phyloP scores from a whole-genome alignment of 1,284 basidiomycete species.

The Gymnopus androsaceus region DNA sequence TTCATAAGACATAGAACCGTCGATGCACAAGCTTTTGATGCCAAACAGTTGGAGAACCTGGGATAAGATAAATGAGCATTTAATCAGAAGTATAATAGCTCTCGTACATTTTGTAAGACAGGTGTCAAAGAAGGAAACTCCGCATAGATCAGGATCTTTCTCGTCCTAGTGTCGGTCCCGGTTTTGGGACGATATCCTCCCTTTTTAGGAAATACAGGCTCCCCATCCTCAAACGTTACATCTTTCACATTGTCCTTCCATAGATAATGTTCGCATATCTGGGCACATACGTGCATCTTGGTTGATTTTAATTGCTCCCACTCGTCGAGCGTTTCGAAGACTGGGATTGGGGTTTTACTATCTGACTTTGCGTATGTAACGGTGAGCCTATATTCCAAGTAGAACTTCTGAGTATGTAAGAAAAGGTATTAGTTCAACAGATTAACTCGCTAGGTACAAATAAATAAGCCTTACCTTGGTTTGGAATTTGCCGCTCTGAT shows the following conservation, averaged over 20 bases:
- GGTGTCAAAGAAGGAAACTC: constrained; percentile 22
- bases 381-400: constrained; percentile 20
- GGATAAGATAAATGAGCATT: background rate
- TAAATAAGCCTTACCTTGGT: constrained; percentile 22
- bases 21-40: background rate
- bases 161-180: background rate
- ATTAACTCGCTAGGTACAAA: too few species aligned
- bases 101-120: constrained; percentile 22
- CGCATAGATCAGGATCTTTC: constrained; percentile 23
- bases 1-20: constrained; percentile 5
- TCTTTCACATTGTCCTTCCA: constrained; percentile 16
- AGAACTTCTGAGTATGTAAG: constrained; percentile 21
- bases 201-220: background rate
- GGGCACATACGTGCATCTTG: constrained; percentile 22
- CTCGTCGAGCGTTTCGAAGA: constrained; percentile 20
- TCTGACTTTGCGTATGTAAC: constrained; percentile 21
- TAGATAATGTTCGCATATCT: constrained; percentile 17
- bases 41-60: constrained; percentile 7
- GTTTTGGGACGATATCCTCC: background rate
- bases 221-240: background rate
- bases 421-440: constrained; percentile 3
- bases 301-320: constrained; percentile 24
- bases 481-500: constrained; percentile 21
- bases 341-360: constrained; percentile 13
- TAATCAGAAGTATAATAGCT: background rate